Conservation (phyloP, 2,329 filamentous ascomycete genomes). For the Pseudovirgaria hyperparasitica region DNA sequence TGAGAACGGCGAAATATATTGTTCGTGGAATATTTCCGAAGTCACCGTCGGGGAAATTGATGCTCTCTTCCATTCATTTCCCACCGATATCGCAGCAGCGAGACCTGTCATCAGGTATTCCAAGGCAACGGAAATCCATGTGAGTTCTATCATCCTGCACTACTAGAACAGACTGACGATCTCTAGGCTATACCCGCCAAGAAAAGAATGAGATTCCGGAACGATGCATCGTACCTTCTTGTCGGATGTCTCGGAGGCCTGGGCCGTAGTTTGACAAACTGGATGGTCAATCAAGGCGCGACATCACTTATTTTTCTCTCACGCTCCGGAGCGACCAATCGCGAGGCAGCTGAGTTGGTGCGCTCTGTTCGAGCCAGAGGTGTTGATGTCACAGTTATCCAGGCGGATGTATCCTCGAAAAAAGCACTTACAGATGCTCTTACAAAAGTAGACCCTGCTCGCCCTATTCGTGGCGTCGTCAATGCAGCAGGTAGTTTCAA, state of each 20-base stretch:
- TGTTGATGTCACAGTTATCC: constrained; percentile 3
- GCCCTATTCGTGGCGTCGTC: constrained; percentile 6
- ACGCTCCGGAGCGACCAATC: constrained; percentile 2
- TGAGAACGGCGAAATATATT: constrained; percentile 16
- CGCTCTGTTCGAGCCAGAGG: constrained; percentile 3
- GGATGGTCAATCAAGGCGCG: constrained; percentile 11
- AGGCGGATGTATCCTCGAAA: constrained; percentile 4
- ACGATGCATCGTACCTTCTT: constrained; percentile 9
- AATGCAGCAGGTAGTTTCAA: constrained; percentile 9
- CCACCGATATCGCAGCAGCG: too few relatives aligned
- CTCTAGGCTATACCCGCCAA: too few relatives aligned
- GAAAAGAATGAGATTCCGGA: too few relatives aligned
- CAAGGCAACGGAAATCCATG: too few relatives aligned
- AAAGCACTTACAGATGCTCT: neutral
- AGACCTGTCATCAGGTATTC: too few relatives aligned
- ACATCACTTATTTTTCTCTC: constrained; percentile 7
- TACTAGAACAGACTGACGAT: too few relatives aligned
- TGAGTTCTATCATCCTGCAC: too few relatives aligned
- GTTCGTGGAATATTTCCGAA: too few relatives aligned
- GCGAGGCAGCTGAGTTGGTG: constrained; percentile 1
- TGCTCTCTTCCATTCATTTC: too few relatives aligned
- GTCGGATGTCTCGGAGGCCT: constrained; percentile 12
- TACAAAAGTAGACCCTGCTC: too few relatives aligned
- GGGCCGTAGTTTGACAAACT: constrained; percentile 8
- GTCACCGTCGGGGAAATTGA: too few relatives aligned